Evolutionary conservation across 306 rosid genomes (phyloP), one percentile per base, ranked within the genome.

Genomic region (Dicorynia guianensis): DNA sequence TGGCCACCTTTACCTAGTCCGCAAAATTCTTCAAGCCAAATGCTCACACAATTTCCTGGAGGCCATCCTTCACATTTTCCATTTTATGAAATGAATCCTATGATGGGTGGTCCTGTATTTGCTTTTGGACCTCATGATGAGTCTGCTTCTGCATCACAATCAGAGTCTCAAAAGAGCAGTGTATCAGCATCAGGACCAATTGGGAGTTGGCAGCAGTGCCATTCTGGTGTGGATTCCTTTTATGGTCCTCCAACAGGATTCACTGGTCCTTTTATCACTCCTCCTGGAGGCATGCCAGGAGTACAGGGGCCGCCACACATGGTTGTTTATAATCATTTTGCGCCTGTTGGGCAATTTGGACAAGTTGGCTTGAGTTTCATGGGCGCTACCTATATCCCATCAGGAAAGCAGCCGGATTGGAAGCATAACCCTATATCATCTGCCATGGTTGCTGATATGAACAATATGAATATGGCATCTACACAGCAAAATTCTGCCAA

Each of bases 391-490:
- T 95, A 95, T 80, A 95, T 95, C 50, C 96, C 98, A 33, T 90
- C 97, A 35, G 97, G 96, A 74, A 95, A 95, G 86, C 98, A 88
- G 79, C 96, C 96, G 63, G 98, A 94, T 78, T 94, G 98, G 98
- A 94, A 94, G 85, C 98, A 94, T 84, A 80, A 82, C 61, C 87
- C 97, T 36, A 69, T 79, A 39, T 83, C 97, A 54, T 88, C 98
- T 63, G 76, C 93, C 18, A 39, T 83, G 68, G 89, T 80, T 48
- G 78, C 83, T 75, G 95, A 95, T 63, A 82, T 87, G 76, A 91
- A 83, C 74, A 89, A 63, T 73, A 63, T 93, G 80, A 94, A 84
- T 76, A 81, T 90, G 93, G 83, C 86, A 71, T 76, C 91, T 42
- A 79, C 88, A 34, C 96, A 87, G 85, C 77, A 90, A 42, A 92